These are phyloP conservation scores for Leptographium flavum DNA, from an alignment of 2,329 filamentous ascomycete genomes.

Conservation along the genomic window DNA sequence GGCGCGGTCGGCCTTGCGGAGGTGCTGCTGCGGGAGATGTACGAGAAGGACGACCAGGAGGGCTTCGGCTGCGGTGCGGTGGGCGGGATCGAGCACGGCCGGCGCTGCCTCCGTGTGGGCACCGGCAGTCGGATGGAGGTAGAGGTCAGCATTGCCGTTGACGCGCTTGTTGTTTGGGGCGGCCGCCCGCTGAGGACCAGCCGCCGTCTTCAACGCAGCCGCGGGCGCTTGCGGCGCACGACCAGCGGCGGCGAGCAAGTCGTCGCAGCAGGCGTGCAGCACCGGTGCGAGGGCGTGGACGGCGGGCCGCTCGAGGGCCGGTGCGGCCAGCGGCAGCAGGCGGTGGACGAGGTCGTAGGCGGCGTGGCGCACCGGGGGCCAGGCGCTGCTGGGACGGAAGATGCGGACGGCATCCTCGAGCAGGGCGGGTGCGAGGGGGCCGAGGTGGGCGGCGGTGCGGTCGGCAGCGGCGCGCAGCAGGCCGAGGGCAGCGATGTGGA, in stretches of 20 bases:
- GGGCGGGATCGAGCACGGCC: slow-evolving; percentile 25
- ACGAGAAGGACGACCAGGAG: slow-evolving; percentile 52
- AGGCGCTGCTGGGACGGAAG: slow-evolving; percentile 43
- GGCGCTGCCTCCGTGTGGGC: slow-evolving; percentile 1
- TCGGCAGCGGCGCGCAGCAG: slow-evolving; percentile 43
- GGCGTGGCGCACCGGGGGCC: slow-evolving; percentile 39
- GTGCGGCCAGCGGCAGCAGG: slow-evolving; percentile 48
- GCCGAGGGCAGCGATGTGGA: slow-evolving; percentile 58
- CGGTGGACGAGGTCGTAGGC: slow-evolving; percentile 45
- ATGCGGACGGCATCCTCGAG: slow-evolving; percentile 61
- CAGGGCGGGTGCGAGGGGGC: slow-evolving; percentile 47
- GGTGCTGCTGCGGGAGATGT: slow-evolving; percentile 47
- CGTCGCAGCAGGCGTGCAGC: slow-evolving; percentile 57
- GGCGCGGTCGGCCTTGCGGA: slow-evolving; percentile 58
- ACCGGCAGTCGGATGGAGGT: slow-evolving; percentile 34
- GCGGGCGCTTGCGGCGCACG: slow-evolving; percentile 16
- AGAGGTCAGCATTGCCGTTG: slow-evolving; percentile 56
- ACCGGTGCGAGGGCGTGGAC: slow-evolving; percentile 48
- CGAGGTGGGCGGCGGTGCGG: slow-evolving; percentile 41
- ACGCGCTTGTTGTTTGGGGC: slow-evolving; percentile 26
- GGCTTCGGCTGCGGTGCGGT: slow-evolving; percentile 40
- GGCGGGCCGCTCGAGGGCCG: slow-evolving; percentile 49
- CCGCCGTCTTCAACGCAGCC: too few relatives aligned
- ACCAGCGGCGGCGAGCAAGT: slow-evolving; percentile 46
- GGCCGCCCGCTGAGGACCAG: too few relatives aligned